These are phyloP conservation scores for Candida sakaeoensis DNA, from an alignment of 805 yeast species.

Conservation along the genomic window DNA sequence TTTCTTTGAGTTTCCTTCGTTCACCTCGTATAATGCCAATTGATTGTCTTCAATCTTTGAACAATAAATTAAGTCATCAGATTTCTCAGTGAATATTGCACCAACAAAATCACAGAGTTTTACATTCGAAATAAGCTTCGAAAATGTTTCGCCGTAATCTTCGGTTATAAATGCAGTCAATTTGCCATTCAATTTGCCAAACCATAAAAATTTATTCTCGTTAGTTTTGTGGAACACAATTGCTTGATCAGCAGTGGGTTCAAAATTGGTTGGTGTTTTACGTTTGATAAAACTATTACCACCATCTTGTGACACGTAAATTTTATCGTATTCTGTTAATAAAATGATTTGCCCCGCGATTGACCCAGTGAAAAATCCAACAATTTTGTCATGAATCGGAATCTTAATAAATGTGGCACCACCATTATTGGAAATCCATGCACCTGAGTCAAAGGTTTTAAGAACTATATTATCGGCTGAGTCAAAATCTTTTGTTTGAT, in stretches of 20 bases:
- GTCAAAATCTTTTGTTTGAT: slow-evolving; percentile 35
- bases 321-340: slow-evolving; percentile 43
- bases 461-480: slow-evolving; percentile 50
- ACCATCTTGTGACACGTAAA: slow-evolving; percentile 65
- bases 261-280: slow-evolving; percentile 46
- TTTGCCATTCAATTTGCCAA: slow-evolving; percentile 59
- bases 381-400: slow-evolving; percentile 30
- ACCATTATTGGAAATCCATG: slow-evolving; percentile 58
- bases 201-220: slow-evolving; percentile 60
- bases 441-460: slow-evolving; percentile 47
- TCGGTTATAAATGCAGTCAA: slow-evolving; percentile 57
- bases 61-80: slow-evolving; percentile 62
- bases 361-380: slow-evolving; percentile 46
- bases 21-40: slow-evolving; percentile 39
- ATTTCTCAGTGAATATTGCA: slow-evolving; percentile 40
- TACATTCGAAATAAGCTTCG: slow-evolving; percentile 48
- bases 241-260: slow-evolving; percentile 37
- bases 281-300: slow-evolving; percentile 51
- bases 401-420: slow-evolving; percentile 39
- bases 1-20: slow-evolving; percentile 45
- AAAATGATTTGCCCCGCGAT: slow-evolving; percentile 54
- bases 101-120: slow-evolving; percentile 67
- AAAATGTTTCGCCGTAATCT: slow-evolving; percentile 67
- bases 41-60: slow-evolving; percentile 31
- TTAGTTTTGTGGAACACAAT: slow-evolving; percentile 62